Evolutionary conservation across 768 basidiomycete species (phyloP).

Genomic region (Suillus bovinus): DNA sequence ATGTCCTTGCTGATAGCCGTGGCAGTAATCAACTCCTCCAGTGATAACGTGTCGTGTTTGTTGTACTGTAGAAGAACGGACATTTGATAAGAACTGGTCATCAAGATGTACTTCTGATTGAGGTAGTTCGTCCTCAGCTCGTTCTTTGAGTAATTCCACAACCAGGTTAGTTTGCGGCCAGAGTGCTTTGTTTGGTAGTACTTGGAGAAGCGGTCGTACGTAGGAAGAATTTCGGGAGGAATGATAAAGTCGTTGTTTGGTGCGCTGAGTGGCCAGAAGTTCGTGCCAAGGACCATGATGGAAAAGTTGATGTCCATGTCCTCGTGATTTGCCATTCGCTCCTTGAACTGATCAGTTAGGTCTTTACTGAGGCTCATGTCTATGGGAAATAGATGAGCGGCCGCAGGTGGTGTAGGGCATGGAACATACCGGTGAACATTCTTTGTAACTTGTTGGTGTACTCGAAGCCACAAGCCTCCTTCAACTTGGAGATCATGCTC

Average conservation of each 20-base stretch:
- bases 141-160: slow-evolving; percentile 98
- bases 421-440: slow-evolving; percentile 85
- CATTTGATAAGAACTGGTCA: slow-evolving; percentile 95
- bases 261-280: slow-evolving; percentile 92
- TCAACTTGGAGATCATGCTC: slow-evolving; percentile 97
- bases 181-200: slow-evolving; percentile 95
- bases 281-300: slow-evolving; percentile 92
- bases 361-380: slow-evolving; percentile 97
- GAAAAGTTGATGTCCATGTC: slow-evolving; percentile 90
- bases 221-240: slow-evolving; percentile 82
- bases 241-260: slow-evolving; percentile 86
- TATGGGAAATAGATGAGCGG: slow-evolving; percentile 31
- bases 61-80: slow-evolving; percentile 95
- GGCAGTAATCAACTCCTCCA: slow-evolving; percentile 76
- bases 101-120: slow-evolving; percentile 93
- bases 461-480: slow-evolving; percentile 95
- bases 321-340: slow-evolving; percentile 84
- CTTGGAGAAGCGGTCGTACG: slow-evolving; percentile 87
- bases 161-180: slow-evolving; percentile 94
- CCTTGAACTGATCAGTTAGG: slow-evolving; percentile 92
- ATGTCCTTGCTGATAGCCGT: slow-evolving; percentile 83
- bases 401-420: neutral
- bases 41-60: slow-evolving; percentile 79
- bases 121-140: slow-evolving; percentile 93
- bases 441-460: slow-evolving; percentile 95